Conservation (phyloP, 140 eudicot species). For the Erigeron philadelphicus region DNA sequence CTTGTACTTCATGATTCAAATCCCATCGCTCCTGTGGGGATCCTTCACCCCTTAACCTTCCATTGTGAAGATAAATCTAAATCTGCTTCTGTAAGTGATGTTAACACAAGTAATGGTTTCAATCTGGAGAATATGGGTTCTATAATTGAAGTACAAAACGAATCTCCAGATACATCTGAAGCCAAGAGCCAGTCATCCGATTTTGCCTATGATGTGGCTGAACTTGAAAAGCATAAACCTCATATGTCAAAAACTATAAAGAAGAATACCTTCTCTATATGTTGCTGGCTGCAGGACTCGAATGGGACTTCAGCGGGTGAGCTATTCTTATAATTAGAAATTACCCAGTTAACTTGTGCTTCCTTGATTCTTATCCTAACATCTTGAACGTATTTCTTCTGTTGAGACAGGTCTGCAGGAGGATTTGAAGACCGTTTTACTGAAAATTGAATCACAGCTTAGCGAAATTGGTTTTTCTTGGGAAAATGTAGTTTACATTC, state of each 20-base stretch:
- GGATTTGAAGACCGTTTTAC: conserved; percentile 54
- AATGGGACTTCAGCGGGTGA: conserved; percentile 44
- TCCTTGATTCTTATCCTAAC: neutral
- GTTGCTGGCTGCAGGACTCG: conserved; percentile 66
- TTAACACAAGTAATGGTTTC: conserved; percentile 33
- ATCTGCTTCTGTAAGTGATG: conserved; percentile 28
- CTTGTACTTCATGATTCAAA: conserved; percentile 75
- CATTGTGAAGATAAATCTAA: conserved; percentile 62
- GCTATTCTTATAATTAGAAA: conserved; percentile 2
- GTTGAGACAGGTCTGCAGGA: conserved; percentile 52
- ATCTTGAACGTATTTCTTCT: neutral
- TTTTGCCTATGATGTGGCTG: conserved; percentile 20
- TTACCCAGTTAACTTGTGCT: neutral
- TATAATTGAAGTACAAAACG: conserved; percentile 65
- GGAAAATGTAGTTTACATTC: conserved; percentile 85
- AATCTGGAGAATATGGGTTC: conserved; percentile 38
- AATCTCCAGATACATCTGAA: conserved; percentile 36
- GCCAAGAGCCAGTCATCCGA: conserved; percentile 20
- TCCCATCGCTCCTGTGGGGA: conserved; percentile 92
- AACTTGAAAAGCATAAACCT: conserved; percentile 27
- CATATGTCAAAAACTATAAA: conserved; percentile 47
- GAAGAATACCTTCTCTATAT: conserved; percentile 50
- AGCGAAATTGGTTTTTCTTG: conserved; percentile 51
- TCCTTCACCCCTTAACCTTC: conserved; percentile 87
- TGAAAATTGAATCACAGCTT: conserved; percentile 51